Evolutionary conservation across 257 asterid genomes (phyloP), one percentile per base, ranked within the genome.

Genomic region (Jasminum sambac): DNA sequence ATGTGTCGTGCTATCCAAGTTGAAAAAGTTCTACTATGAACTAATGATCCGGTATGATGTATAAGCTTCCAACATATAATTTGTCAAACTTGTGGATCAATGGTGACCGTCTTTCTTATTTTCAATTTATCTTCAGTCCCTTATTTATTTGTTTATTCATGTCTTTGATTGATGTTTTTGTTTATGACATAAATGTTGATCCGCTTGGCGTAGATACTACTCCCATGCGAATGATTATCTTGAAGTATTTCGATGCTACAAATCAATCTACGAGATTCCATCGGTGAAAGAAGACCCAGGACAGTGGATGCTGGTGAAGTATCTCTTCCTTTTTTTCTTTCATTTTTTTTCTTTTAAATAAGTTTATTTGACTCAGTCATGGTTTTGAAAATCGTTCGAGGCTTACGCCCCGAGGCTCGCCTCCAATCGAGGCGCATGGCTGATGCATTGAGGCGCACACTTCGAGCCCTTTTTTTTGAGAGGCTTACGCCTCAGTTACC

Each of bases 191-290:
- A n/a, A n/a, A n/a, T n/a, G n/a, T n/a, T n/a, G n/a, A n/a, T n/a
- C n/a, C n/a, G n/a, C n/a, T 52, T 68, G 64, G 2, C 80, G 76
- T 77, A 95, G 99, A 93, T 95, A 88, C 76, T 67, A 89, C 77
- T 77, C 81, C 8, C 95, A 95, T 75, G 83, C 80, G 86, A 88
- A 88, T 50, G 96, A 95, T 81, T 95, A 95, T 77, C 98, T 95
- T 70, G 99, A 91, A 82, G 91, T 91, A 74, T 89, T 96, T 72
- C 99, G 99, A 36, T 87, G 92, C 77, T 95, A 89, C 85, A 95
- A 95, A 84, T 80, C 99, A 41, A 95, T 91, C 63, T 95, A 89
- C 73, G 98, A 95, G 73, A 95, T 91, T 76, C 97, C 96, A 34
- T 83, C 88, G 5, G 90, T 95, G 83, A 91, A 89, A 79, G 97